These are phyloP conservation scores for Talaromyces atroroseus DNA, from an alignment of 2,329 filamentous ascomycete species.

Conservation along the genomic window DNA sequence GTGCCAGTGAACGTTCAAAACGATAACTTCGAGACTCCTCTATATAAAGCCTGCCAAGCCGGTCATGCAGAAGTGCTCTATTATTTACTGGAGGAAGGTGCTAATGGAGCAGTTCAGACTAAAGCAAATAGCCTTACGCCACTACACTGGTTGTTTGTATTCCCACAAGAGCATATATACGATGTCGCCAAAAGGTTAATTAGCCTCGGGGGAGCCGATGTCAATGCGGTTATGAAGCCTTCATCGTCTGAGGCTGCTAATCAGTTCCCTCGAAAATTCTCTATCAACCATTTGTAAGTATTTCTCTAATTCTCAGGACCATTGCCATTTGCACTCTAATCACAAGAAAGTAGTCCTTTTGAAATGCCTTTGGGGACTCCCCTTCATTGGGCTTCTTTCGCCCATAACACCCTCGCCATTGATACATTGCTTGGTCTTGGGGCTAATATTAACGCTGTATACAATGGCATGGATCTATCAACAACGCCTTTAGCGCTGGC, in stretches of 20 bases:
- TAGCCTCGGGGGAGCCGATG: constrained; percentile 17
- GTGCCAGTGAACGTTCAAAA: constrained; percentile 20
- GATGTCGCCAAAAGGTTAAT: constrained; percentile 18
- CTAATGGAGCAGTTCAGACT: constrained; percentile 17
- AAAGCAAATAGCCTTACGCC: constrained; percentile 17
- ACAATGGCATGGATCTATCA: constrained; percentile 19
- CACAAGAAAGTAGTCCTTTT: constrained; percentile 19
- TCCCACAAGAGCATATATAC: constrained; percentile 16
- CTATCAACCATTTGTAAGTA: constrained; percentile 24
- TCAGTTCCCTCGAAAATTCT: constrained; percentile 18
- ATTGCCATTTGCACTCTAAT: background rate
- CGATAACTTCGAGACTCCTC: constrained; percentile 23
- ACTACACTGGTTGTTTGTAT: constrained; percentile 24
- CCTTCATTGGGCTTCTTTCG: constrained; percentile 24
- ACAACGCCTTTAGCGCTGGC: constrained; percentile 21
- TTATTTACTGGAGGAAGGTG: constrained; percentile 20
- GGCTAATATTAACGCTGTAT: constrained; percentile 21
- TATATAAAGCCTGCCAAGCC: constrained; percentile 26
- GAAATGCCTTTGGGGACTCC: constrained; percentile 24
- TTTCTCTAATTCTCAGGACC: background rate
- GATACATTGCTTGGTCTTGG: constrained; percentile 19
- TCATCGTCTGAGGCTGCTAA: constrained; percentile 17
- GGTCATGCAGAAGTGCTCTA: constrained; percentile 22
- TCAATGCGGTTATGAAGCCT: constrained; percentile 20
- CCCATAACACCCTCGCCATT: constrained; percentile 18